Evolutionary conservation across 257 asterid species (phyloP).

Genomic region (Nicotiana knightiana): DNA sequence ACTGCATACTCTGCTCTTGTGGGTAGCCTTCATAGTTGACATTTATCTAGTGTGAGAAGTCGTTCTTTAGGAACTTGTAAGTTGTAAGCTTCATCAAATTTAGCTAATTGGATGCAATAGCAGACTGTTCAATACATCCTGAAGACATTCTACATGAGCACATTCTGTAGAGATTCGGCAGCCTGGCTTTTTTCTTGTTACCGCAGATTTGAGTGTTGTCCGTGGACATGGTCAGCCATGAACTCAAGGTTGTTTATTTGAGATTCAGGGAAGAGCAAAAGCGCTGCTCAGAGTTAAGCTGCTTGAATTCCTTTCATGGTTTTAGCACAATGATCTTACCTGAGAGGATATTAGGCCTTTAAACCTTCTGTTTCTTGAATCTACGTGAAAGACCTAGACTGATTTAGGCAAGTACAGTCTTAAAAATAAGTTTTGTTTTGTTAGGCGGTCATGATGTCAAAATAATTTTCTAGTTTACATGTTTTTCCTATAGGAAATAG

Average conservation of each 20-base stretch:
- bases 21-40: constrained; percentile 63
- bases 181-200: background rate
- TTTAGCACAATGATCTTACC: background rate
- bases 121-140: background rate
- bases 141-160: background rate
- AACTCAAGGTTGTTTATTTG: background rate
- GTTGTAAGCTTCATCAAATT: background rate
- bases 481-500: background rate
- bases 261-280: background rate
- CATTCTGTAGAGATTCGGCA: background rate
- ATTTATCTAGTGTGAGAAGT: background rate
- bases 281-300: background rate
- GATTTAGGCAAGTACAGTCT: background rate
- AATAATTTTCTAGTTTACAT: background rate
- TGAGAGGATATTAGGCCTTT: background rate
- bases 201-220: background rate
- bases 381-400: background rate
- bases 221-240: background rate
- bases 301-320: background rate
- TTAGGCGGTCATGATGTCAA: background rate
- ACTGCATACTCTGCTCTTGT: constrained; percentile 66
- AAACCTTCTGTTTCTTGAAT: background rate
- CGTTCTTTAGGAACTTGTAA: background rate
- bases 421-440: background rate
- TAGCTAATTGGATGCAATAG: background rate